Evolutionary conservation across 306 rosid species (phyloP), one percentile per base, ranked within the genome.

Genomic region (Benincasa hispida): DNA sequence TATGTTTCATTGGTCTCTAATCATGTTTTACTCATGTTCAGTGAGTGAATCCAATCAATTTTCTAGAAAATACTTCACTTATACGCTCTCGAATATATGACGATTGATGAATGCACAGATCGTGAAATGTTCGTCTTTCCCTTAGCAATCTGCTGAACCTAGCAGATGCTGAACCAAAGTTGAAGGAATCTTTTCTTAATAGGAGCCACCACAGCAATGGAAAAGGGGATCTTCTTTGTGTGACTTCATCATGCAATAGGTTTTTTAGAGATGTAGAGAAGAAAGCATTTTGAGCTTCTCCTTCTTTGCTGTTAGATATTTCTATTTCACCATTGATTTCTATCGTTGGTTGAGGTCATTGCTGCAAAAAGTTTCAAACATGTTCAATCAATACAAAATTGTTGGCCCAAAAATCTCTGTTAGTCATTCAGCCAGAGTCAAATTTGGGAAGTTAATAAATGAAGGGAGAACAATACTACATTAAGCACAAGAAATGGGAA

Each of bases 91-190:
- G 83, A 15, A 90, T 19, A 74, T 86, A 53, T 82, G 88, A 32
- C 85, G 76, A 83, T 55, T 21, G 92, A 72, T 73, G 91, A 82
- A 83, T 55, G 72, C 68, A 89, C 90, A 37, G 95, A 81, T n/a
- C 82, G 87, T 6, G 97, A 94, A 17, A 86, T 22, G 84, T 85
- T n/a, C 87, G 32, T 94, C 98, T 81, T 82, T 88, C 24, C 89
- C 22, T 78, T 57, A 41, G 92, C 86, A 63, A 90, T 47, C 77
- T 76, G 85, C 82, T 81, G 87, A 91, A 88, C 35, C 80, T 84
- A 65, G 91, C 84, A 76, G 98, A 86, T 5, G 96, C 95, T 57
- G 96, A 92, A 27, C 96, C 96, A 83, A 88, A 81, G 70, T 90
- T 89, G 27, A 85, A 80, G n/a, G 73, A 88, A 65, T 19, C 37